Base-by-base conservation (phyloP, 306 rosid genomes). In the Ammopiptanthus mongolicus region DNA sequence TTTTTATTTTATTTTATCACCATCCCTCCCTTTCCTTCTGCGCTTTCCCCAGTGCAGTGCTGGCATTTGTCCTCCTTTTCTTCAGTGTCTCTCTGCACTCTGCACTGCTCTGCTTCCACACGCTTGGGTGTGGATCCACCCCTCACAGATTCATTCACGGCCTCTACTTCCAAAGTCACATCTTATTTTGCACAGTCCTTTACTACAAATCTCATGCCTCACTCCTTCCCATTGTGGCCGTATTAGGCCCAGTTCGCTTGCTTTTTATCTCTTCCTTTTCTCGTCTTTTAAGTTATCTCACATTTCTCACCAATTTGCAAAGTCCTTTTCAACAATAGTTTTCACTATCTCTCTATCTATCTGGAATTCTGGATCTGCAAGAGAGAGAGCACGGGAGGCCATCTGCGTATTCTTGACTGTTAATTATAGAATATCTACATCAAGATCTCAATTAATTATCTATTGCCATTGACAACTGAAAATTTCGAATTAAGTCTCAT, bases 71-170 rank as follows among this genome's bases (percentile, higher is more conserved):
- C 76, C 85, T 57, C 71, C 51, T 1, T 64, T 70, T 75, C 34
- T 68, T 68, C 57, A 29, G 60, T 66, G 80, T 81, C 71, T 68
- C 25, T 81, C 75, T 73, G 80, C 46, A 39, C 53, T 65, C 75
- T 73, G 83, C 53, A 28, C 52, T 71, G 62, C 69, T 65, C 42
- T 70, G 77, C 88, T 69, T 58, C 81, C 90, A 84, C 93, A 84
- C 90, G 88, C 87, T 82, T 84, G 88, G 77, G 75, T 56, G 79
- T 76, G 84, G 68, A 82, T 75, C 80, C 84, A 70, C 82, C 28
- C 33, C 55, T 42, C 65, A 8, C 69, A 39, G 18, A 41, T 31
- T 28, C 69, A 59, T 28, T 66, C 36, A 21, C 80, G n/a, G 3
- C 37, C 48, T 74, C 48, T 18, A 3, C 79, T 75, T 75, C 78